Conservation (phyloP, 2,329 filamentous ascomycete genomes). For the Beauveria pseudobassiana region DNA sequence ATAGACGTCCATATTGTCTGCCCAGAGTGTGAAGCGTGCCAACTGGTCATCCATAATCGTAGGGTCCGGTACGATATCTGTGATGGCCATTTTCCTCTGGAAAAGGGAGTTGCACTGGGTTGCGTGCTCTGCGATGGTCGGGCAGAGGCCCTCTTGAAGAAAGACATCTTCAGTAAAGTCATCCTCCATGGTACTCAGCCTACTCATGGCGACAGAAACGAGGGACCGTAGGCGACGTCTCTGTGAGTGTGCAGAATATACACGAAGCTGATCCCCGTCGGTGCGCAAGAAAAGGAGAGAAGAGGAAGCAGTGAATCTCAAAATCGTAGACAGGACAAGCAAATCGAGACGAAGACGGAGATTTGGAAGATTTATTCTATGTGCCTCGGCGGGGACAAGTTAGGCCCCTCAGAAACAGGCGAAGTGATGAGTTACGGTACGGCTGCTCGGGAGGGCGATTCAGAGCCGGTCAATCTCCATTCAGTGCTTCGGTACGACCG, state of each 20-base stretch:
- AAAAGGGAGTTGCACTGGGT: slow-evolving; percentile 20
- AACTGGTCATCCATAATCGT: slow-evolving; percentile 18
- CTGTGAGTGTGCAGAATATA: background rate
- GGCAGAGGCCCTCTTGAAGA: slow-evolving; percentile 20
- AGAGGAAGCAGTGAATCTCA: background rate
- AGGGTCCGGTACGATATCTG: slow-evolving; percentile 21
- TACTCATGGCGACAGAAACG: background rate
- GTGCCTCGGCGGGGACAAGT: background rate
- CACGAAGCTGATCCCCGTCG: background rate
- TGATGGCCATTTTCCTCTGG: slow-evolving; percentile 17
- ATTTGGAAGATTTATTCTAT: background rate
- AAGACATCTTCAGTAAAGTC: slow-evolving; percentile 20
- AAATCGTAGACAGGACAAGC: background rate
- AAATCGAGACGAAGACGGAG: background rate
- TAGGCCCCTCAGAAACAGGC: background rate
- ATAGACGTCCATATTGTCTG: slow-evolving; percentile 12
- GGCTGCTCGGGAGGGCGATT: background rate
- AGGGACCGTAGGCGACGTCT: background rate
- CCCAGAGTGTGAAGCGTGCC: slow-evolving; percentile 13
- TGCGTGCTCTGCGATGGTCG: slow-evolving; percentile 23
- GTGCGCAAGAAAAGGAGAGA: background rate
- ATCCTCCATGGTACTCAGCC: background rate
- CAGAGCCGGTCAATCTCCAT: background rate
- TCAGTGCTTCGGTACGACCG: background rate
- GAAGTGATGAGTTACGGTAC: too few relatives aligned